Base-by-base conservation (phyloP, 306 rosid genomes). In the Acmispon strigosus region DNA sequence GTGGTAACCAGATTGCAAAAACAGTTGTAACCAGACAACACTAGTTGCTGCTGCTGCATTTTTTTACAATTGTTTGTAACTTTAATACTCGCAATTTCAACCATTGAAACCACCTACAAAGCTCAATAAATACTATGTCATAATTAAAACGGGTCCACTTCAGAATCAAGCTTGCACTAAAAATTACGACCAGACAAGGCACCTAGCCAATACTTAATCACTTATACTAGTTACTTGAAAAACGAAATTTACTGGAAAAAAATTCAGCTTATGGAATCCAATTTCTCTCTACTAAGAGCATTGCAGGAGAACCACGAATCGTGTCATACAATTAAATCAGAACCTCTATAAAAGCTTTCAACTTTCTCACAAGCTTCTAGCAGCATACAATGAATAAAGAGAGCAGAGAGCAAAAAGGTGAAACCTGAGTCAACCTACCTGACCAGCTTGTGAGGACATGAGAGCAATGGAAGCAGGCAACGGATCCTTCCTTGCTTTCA, bases 391-490 rank as follows among this genome's bases (percentile, higher is more conserved):
- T 12, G 37, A 32, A 32, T 2, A 32, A 32, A 10, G 29, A 37
- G 66, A 29, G 6, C 4, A 5, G 41, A 36, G 43, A 7, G 43
- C 43, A 39, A 39, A 39, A 9, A 10, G 22, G 10, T 8, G 12
- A 13, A 78, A 91, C 96, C 92, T 90, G 98, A 75, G 3, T 22
- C 27, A 1, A 22, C 27, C 27, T 82, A 91, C 96, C 92, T 90
- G 98, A 75, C 96, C 98, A 5, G 96, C 98, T 74, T 93, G 98
- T 6, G 98, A 93, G 1, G 98, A 88, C 81, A 88, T 86, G 17
- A 93, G 74, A 47, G 96, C 92, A 51, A 93, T 88, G 0, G 96
- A 93, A 52, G 77, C 86, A 1, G 98, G 92, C 11, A 83, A 83
- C 5, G 85, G 69, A 32, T 86, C 82, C 16, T 42, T 73, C 72